These are phyloP conservation scores for Nemania diffusa DNA, from an alignment of 2,329 filamentous ascomycete species.

Conservation along the genomic window DNA sequence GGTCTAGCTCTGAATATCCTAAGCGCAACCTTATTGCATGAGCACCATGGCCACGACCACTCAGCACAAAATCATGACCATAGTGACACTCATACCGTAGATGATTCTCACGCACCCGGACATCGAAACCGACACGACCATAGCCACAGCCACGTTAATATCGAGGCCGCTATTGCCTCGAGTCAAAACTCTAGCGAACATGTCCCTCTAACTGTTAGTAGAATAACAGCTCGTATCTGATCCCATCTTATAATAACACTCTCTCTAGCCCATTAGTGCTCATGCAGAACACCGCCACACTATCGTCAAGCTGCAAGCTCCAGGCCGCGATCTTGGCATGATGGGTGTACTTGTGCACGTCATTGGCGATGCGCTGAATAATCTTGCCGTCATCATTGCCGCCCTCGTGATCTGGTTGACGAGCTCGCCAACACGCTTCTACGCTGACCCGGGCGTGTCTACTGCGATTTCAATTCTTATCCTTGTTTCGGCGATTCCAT, in stretches of 20 bases:
- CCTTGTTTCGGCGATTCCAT: constrained; percentile 68
- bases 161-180: constrained; percentile 42
- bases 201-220: constrained; percentile 43
- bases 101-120: constrained; percentile 41
- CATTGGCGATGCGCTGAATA: constrained; percentile 78
- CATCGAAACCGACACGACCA: constrained; percentile 45
- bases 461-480: constrained; percentile 80
- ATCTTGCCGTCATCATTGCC: constrained; percentile 77
- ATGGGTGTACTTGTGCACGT: constrained; percentile 77
- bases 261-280: constrained; percentile 44
- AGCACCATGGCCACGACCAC: constrained; percentile 54
- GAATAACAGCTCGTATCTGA: not conserved
- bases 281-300: constrained; percentile 64
- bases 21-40: constrained; percentile 72
- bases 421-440: constrained; percentile 67
- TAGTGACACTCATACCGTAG: constrained; percentile 41
- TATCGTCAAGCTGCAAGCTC: constrained; percentile 45
- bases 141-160: constrained; percentile 46
- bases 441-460: constrained; percentile 76
- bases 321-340: constrained; percentile 73
- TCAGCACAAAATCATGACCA: constrained; percentile 53
- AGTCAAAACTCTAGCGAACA: constrained; percentile 42
- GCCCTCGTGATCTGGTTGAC: constrained; percentile 76
- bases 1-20: constrained; percentile 75
- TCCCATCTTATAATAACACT: constrained; percentile 13